Base-by-base conservation (phyloP, 2,329 filamentous ascomycete species). In the Fusarium nelsonii region DNA sequence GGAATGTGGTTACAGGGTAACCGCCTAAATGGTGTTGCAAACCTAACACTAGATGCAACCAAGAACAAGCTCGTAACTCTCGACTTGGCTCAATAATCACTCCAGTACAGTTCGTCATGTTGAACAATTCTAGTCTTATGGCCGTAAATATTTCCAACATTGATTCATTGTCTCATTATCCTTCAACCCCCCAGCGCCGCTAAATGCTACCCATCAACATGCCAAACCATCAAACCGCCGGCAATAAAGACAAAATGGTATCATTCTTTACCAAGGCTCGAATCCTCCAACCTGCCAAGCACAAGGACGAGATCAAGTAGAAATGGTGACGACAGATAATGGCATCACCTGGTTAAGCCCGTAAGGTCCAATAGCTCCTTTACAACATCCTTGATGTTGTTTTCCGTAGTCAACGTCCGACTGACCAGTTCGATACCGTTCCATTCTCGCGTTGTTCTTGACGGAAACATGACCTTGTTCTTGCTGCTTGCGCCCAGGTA, bases 1-100 rank as follows among this genome's bases (percentile, higher is more conserved):
- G 30, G 50, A 46, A 56, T 58, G 39, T 37, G 32, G 28, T 23
- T 63, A n/a, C 20, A 63, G 51, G 51, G 46, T 63, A 51, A 51
- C 34, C 28, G 34, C 48, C 48, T 30, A 40, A 16, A 41, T 46
- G 34, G 40, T 58, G 28, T 49, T 67, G 46, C 20, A 44, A 33
- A 32, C 37, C 36, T 46, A 37, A 23, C 23, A 34, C 33, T 28
- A 36, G 18, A 28, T n/a, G n/a, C 23, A 28, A 30, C 15, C 36
- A 23, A 11, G 18, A 33, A 20, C 36, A 45, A 20, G 32, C n/a
- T 51, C n/a, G 48, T 39, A 16, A 15, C 34, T 41, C 10, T 32
- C 40, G 28, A 15, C 28, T 50, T 49, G 26, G 33, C 33, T 46
- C 23, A 23, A 41, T 34, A 33, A 44, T 52, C 23, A 26, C 33